Evolutionary conservation across 2,329 filamentous ascomycete species (phyloP), one percentile per base, ranked within the genome.

Genomic region (Dactylellina cionopaga): DNA sequence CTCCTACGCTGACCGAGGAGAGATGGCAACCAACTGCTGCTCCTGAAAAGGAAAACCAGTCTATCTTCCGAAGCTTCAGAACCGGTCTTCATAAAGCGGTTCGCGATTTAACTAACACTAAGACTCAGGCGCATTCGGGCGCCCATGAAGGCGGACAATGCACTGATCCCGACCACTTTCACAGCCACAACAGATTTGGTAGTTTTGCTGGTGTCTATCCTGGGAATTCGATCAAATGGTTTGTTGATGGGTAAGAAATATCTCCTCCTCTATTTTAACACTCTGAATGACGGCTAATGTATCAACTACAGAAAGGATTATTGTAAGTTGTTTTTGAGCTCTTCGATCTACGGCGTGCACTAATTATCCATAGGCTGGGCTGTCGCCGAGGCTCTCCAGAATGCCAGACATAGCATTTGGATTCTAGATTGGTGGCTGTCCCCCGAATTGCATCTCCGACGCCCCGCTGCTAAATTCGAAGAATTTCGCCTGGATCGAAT

Each of bases 351-450:
- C n/a, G 13, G 17, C 5, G 1, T 46, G 24, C 13, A 35, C 54
- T 72, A 47, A 72, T 19, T 25, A 25, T 39, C 6, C 27, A 22
- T 31, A 72, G 68, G 96, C 82, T 92, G 88, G 84, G 92, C 92
- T 11, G 90, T 96, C 0, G 92, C 89, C 25, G 83, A 89, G 74
- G 92, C 92, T 1, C 81, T 96, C 54, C 90, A 95, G 81, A 88
- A 86, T 77, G 92, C 92, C 1, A 85, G 83, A 75, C 87, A 94
- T 76, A 90, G 86, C 41, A 90, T 96, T 76, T 93, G 90, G 85
- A 96, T 96, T 75, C 82, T 96, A 43, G 91, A 94, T 79, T 95
- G 90, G 92, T 96, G 92, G 92, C 81, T 96, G 75, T 92, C 89
- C 62, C 92, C 93, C 0, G 93, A 96, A 81, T 83, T 97, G 25